Conservation (phyloP, 139 green algal species). For the Desmodesmus armatus region DNA sequence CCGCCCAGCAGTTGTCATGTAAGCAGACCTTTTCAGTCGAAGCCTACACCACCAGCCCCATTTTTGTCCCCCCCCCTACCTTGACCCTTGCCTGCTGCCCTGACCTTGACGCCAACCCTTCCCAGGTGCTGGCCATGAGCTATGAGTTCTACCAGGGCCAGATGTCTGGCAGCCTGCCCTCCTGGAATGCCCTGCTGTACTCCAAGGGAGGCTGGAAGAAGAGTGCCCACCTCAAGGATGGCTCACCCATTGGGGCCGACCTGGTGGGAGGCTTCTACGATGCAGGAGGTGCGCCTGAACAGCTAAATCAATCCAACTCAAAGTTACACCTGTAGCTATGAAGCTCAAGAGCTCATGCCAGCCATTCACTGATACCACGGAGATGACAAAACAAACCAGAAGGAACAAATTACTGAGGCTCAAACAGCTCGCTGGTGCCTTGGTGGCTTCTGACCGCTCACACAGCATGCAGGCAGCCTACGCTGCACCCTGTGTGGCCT, state of each 20-base stretch:
- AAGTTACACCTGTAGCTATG: no score
- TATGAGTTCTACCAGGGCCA: slow-evolving; percentile 71
- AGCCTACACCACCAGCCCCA: no score
- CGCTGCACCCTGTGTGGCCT: background rate
- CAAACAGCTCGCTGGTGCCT: background rate
- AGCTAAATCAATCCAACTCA: no score
- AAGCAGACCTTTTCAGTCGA: no score
- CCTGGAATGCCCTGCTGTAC: slow-evolving; percentile 38
- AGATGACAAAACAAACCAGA: no score
- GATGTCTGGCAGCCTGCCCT: slow-evolving; percentile 58
- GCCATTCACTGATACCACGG: no score
- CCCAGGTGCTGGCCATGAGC: slow-evolving; percentile 29
- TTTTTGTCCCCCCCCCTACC: no score
- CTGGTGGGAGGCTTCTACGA: slow-evolving; percentile 72
- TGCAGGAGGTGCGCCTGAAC: slow-evolving; percentile 53
- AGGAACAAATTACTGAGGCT: no score
- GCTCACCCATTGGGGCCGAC: slow-evolving; percentile 48
- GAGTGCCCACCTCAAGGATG: slow-evolving; percentile 44
- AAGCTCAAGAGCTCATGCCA: no score
- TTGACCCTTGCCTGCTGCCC: no score
- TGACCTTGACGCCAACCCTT: slow-evolving; percentile 53
- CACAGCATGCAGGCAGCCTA: background rate
- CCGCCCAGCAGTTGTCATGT: background rate
- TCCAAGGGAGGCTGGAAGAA: slow-evolving; percentile 28
- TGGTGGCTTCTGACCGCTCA: no score